Percentiles rank a stretch among this genome's conserved stretches.
phyloP scores from a whole-genome alignment of 2,329 filamentous ascomycete species.

The Sporothrix schenckii region DNA sequence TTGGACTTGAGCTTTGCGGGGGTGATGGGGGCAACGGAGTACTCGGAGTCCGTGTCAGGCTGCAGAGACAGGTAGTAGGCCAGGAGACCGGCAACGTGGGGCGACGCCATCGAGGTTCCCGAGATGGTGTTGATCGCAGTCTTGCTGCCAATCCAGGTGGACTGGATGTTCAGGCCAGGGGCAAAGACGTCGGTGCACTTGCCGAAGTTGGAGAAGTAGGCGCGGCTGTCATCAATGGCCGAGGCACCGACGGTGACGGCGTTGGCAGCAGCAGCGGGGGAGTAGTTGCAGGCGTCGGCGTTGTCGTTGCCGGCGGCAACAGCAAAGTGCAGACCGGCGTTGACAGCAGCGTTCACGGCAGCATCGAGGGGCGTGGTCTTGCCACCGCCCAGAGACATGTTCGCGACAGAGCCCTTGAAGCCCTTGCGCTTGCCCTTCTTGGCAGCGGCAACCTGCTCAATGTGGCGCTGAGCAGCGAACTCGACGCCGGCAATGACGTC shows the following conservation, averaged over 20 bases:
- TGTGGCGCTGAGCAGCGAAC: conserved; percentile 81
- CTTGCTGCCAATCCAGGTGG: conserved; percentile 97
- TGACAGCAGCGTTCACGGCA: conserved; percentile 91
- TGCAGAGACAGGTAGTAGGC: conserved; percentile 98
- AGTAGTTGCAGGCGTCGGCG: conserved; percentile 98
- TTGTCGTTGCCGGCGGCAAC: conserved; percentile 99
- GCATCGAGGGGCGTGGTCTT: conserved; percentile 90
- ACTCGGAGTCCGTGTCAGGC: conserved; percentile 85
- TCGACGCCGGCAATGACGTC: conserved; percentile 99
- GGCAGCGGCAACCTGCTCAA: conserved; percentile 72
- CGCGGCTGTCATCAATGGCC: conserved; percentile 89
- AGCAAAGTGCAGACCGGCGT: conserved; percentile 92
- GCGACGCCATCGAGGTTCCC: conserved; percentile 98
- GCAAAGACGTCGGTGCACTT: conserved; percentile 99
- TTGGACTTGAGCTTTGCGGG: conserved; percentile 92
- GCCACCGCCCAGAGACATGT: conserved; percentile 98
- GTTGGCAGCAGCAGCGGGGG: conserved; percentile 86
- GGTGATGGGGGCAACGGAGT: conserved; percentile 83
- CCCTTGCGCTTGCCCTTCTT: conserved; percentile 90
- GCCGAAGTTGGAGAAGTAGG: conserved; percentile 99
- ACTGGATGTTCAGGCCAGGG: conserved; percentile 93
- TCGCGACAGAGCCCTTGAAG: conserved; percentile 98
- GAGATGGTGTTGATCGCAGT: conserved; percentile 98
- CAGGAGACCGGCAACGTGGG: conserved; percentile 92
- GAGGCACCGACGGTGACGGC: conserved; percentile 96